Evolutionary conservation across 1,139 yeast genomes (phyloP).

Genomic region (Diutina mesorugosa): DNA sequence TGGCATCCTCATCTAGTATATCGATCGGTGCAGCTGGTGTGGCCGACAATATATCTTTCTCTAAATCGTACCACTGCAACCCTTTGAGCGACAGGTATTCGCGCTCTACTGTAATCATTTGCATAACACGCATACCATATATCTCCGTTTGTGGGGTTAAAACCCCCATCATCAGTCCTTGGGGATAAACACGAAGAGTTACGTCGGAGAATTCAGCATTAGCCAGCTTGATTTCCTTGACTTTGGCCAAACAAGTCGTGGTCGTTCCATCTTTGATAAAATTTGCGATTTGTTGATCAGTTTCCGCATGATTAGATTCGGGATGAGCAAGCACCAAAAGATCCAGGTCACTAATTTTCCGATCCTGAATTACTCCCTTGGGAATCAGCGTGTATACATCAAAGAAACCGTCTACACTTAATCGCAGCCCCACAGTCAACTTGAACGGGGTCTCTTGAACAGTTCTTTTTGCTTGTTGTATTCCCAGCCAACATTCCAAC

Average conservation of each 20-base stretch:
- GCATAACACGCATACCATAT: constrained; percentile 63
- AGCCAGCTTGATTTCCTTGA: constrained; percentile 56
- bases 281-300: constrained; percentile 8
- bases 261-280: constrained; percentile 17
- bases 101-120: constrained; percentile 85
- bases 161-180: constrained; percentile 35
- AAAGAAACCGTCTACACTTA: constrained; percentile 75
- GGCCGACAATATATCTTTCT: constrained; percentile 52
- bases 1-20: constrained; percentile 22
- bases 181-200: constrained; percentile 52
- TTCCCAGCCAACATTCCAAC: constrained; percentile 90
- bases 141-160: constrained; percentile 54
- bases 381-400: constrained; percentile 77
- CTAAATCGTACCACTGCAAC: constrained; percentile 65
- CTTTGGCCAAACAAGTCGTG: constrained; percentile 61
- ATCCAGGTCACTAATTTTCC: constrained; percentile 63
- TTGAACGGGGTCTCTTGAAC: constrained; percentile 54
- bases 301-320: constrained; percentile 8
- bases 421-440: constrained; percentile 62
- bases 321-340: constrained; percentile 52
- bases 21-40: constrained; percentile 35
- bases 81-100: constrained; percentile 81
- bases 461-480: constrained; percentile 60
- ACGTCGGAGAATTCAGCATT: constrained; percentile 59
- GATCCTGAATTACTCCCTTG: constrained; percentile 34